Percentiles rank a stretch among this genome's conserved stretches.
These are phyloP conservation scores for Mycena polygramma DNA, from an alignment of 768 basidiomycete species.

Conservation along the genomic window DNA sequence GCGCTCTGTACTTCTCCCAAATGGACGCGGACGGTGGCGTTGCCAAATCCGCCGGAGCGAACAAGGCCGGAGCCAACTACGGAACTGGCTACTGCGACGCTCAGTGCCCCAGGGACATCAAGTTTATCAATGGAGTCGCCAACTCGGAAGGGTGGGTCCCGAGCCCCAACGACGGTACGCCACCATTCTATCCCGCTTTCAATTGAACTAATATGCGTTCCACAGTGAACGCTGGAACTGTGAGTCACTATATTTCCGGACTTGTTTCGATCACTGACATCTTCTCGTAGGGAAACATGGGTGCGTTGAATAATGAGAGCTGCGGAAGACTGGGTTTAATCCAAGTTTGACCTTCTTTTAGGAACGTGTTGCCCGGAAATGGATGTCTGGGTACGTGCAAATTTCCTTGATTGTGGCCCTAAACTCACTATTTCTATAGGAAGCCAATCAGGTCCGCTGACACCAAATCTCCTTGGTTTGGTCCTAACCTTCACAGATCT, in stretches of 20 bases:
- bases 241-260: background rate
- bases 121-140: slow-evolving; percentile 18
- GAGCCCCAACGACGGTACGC: slow-evolving; percentile 20
- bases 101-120: slow-evolving; percentile 7
- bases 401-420: background rate
- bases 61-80: slow-evolving; percentile 66
- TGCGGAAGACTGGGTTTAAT: no score
- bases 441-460: slow-evolving; percentile 8
- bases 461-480: no score
- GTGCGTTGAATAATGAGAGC: no score
- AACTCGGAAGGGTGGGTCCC: slow-evolving; percentile 25
- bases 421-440: slow-evolving; percentile 44
- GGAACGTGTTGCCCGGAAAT: slow-evolving; percentile 34
- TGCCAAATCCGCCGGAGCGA: slow-evolving; percentile 55
- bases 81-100: slow-evolving; percentile 52
- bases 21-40: slow-evolving; percentile 73
- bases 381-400: slow-evolving; percentile 27
- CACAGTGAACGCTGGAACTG: slow-evolving; percentile 53
- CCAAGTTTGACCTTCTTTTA: background rate
- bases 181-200: background rate
- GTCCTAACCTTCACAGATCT: slow-evolving; percentile 1
- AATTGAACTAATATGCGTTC: background rate
- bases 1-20: slow-evolving; percentile 70
- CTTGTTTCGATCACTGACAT: no score
- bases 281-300: no score